Evolutionary conservation across 2,329 filamentous ascomycete species (phyloP).

Genomic region (Tolypocladium ovalisporum): DNA sequence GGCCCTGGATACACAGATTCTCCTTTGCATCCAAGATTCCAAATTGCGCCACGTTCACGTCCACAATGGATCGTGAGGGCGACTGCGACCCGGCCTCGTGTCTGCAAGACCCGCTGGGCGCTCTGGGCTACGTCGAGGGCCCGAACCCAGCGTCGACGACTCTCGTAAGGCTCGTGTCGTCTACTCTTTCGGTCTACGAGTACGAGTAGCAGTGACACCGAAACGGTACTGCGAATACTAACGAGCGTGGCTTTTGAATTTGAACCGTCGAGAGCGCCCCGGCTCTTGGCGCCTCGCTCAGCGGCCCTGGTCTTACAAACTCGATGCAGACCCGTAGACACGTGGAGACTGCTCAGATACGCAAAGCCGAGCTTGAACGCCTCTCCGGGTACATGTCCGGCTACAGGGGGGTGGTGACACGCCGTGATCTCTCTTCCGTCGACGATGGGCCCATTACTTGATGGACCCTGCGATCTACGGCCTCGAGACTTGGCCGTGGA

Average conservation of each 20-base stretch:
- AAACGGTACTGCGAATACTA: background rate
- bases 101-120: no score
- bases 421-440: background rate
- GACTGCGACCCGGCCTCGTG: no score
- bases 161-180: background rate
- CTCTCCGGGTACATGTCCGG: background rate
- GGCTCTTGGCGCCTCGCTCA: background rate
- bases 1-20: background rate
- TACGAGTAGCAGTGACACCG: background rate
- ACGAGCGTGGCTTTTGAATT: background rate
- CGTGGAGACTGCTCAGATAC: background rate
- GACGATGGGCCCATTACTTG: background rate
- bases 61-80: background rate
- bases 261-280: background rate
- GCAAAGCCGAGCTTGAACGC: background rate
- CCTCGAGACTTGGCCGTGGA: background rate
- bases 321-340: background rate
- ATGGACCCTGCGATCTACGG: background rate
- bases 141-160: background rate
- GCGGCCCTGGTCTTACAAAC: background rate
- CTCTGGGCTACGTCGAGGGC: background rate
- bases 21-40: background rate
- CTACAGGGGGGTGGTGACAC: background rate
- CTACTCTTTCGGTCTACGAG: no score
- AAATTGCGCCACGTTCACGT: background rate